Percentiles rank a stretch among this genome's conserved stretches.
Conservation (phyloP, 768 basidiomycete species). For the Panaeolus papilionaceus region DNA sequence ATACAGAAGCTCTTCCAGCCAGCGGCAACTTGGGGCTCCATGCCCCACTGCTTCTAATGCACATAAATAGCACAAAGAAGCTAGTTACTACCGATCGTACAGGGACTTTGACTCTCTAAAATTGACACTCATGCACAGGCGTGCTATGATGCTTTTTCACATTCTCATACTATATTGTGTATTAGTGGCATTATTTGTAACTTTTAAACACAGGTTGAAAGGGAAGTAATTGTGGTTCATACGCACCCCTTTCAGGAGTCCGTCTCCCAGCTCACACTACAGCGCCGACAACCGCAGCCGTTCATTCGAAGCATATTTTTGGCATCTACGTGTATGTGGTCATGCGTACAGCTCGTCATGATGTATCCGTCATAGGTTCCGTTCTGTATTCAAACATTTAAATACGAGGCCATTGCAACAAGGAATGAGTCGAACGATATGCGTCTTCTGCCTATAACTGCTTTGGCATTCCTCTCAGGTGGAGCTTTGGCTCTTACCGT, state of each 20-base stretch:
- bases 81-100: not conserved
- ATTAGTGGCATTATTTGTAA: too few species aligned
- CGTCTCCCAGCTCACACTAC: not conserved
- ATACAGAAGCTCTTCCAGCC: not conserved
- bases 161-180: too few species aligned
- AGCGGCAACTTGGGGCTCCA: not conserved
- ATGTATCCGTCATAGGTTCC: not conserved
- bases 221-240: too few species aligned
- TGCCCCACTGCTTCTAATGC: not conserved
- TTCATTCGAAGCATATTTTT: not conserved
- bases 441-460: not conserved
- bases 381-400: not conserved
- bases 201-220: too few species aligned
- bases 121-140: too few species aligned
- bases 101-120: not conserved
- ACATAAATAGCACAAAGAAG: not conserved
- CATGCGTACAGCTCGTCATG: not conserved
- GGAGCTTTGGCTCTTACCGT: conserved; percentile 9
- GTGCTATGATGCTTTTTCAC: too few species aligned
- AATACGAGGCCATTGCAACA: not conserved
- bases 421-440: not conserved
- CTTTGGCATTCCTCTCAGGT: not conserved
- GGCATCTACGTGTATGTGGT: not conserved
- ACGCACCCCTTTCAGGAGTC: not conserved
- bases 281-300: not conserved